Evolutionary conservation across 441 rosid species (phyloP).

Genomic region (Arabidopsis hybrid): DNA sequence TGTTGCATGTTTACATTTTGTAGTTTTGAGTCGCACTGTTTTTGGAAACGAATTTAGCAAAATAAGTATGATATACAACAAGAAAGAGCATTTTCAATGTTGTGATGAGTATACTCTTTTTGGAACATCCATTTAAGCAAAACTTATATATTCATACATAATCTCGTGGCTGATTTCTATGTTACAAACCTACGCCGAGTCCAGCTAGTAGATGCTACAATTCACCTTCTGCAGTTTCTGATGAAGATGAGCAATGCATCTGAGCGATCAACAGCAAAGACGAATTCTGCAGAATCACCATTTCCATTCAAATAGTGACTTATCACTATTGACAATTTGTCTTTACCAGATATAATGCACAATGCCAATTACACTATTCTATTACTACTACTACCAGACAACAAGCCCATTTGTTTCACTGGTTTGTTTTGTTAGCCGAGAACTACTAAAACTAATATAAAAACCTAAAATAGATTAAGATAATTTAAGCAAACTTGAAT

Average conservation of each 20-base stretch:
- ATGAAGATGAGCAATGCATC: conserved; percentile 45
- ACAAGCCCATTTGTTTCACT: not conserved
- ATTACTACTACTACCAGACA: conserved; percentile 23
- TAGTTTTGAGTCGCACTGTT: not conserved
- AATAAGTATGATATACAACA: conserved; percentile 15
- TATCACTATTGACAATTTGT: too few species aligned
- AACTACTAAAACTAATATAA: conserved; percentile 12
- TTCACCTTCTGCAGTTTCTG: conserved; percentile 29
- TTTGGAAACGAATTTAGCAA: not conserved
- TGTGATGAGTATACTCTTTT: not conserved
- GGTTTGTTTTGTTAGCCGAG: not conserved
- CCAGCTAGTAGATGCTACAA: conserved; percentile 30
- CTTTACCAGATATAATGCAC: not conserved
- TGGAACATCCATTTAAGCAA: conserved; percentile 9
- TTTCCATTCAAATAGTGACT: conserved; percentile 22
- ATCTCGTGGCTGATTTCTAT: conserved; percentile 25
- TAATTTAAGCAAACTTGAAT: conserved; percentile 28
- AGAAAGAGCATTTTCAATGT: conserved; percentile 2
- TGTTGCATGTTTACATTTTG: not conserved
- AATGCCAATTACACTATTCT: conserved; percentile 14
- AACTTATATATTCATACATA: conserved; percentile 2
- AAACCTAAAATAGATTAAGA: not conserved
- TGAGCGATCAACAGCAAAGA: conserved; percentile 73
- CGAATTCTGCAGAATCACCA: conserved; percentile 64
- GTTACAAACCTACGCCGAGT: conserved; percentile 22